These are phyloP conservation scores for Septoria linicola DNA, from an alignment of 2,329 filamentous ascomycete species.

Conservation along the genomic window DNA sequence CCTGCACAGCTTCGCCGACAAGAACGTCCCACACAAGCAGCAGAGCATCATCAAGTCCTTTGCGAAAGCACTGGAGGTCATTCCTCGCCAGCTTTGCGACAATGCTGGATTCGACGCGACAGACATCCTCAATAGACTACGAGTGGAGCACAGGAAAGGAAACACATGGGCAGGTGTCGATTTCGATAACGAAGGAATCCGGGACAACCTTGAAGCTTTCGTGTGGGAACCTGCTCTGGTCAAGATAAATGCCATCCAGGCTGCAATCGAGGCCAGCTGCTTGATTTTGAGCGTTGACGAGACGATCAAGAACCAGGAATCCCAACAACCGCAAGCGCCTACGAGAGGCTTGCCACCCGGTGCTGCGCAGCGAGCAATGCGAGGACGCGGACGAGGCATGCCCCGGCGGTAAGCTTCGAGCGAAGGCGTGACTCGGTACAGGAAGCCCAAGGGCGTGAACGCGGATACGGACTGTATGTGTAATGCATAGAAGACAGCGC, in stretches of 20 bases:
- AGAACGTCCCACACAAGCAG: conserved; percentile 90
- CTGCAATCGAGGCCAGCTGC: conserved; percentile 91
- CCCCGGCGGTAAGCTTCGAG: conserved; percentile 46
- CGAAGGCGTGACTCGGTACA: neutral
- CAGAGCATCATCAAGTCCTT: conserved; percentile 97
- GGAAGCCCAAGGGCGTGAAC: neutral
- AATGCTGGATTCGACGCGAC: conserved; percentile 98
- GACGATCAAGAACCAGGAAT: conserved; percentile 97
- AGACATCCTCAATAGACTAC: conserved; percentile 92
- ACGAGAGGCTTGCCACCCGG: conserved; percentile 60
- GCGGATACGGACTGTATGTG: conserved; percentile 8
- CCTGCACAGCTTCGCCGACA: conserved; percentile 88
- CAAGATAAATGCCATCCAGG: conserved; percentile 96
- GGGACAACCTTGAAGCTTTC: conserved; percentile 92
- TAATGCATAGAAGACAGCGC: conserved; percentile 9
- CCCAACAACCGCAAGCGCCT: conserved; percentile 76
- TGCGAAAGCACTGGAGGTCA: conserved; percentile 93
- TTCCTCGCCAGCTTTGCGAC: conserved; percentile 95
- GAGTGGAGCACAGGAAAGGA: conserved; percentile 93
- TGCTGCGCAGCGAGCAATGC: conserved; percentile 83
- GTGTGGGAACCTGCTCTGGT: conserved; percentile 97
- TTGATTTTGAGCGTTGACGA: conserved; percentile 95
- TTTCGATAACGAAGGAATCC: conserved; percentile 85
- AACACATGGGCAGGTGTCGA: conserved; percentile 94
- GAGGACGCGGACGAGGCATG: conserved; percentile 86